Percentiles rank a stretch among this genome's conserved stretches.
Conservation (phyloP, 805 yeast genomes). For the Kluyveromyces aestuarii region DNA sequence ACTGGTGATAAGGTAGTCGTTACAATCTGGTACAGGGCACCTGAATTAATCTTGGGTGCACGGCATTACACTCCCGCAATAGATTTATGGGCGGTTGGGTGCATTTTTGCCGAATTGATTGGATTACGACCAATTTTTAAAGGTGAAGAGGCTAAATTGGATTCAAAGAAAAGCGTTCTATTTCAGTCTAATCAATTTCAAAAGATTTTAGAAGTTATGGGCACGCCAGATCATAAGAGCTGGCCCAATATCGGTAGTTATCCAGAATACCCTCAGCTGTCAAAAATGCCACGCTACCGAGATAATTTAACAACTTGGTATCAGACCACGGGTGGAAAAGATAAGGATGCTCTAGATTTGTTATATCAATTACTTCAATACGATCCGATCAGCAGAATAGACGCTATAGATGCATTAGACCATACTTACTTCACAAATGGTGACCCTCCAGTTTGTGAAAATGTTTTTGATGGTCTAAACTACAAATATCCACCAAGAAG, state of each 20-base stretch:
- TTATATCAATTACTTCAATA: conserved; percentile 60
- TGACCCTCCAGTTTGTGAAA: conserved; percentile 60
- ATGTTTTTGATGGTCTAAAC: conserved; percentile 71
- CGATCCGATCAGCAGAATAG: conserved; percentile 72
- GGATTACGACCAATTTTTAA: conserved; percentile 89
- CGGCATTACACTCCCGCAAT: conserved; percentile 89
- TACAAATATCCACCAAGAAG: conserved; percentile 78
- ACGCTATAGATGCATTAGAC: conserved; percentile 65
- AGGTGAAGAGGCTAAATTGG: conserved; percentile 97
- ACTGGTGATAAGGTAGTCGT: conserved; percentile 95
- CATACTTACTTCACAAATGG: conserved; percentile 63
- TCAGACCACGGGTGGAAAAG: conserved; percentile 68
- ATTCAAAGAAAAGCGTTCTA: conserved; percentile 85
- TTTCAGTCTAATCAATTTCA: conserved; percentile 89
- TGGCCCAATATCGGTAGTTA: conserved; percentile 78
- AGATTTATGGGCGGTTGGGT: conserved; percentile 94
- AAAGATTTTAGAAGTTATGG: conserved; percentile 86
- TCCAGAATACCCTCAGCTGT: conserved; percentile 71
- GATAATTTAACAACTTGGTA: conserved; percentile 75
- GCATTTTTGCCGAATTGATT: conserved; percentile 84
- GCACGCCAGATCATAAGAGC: conserved; percentile 67
- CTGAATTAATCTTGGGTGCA: conserved; percentile 83
- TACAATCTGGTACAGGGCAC: conserved; percentile 95
- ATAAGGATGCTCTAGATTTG: conserved; percentile 57
- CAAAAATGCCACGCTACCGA: conserved; percentile 46